Evolutionary conservation across 306 rosid species (phyloP), one percentile per base, ranked within the genome.

Genomic region (Rosa rugosa): DNA sequence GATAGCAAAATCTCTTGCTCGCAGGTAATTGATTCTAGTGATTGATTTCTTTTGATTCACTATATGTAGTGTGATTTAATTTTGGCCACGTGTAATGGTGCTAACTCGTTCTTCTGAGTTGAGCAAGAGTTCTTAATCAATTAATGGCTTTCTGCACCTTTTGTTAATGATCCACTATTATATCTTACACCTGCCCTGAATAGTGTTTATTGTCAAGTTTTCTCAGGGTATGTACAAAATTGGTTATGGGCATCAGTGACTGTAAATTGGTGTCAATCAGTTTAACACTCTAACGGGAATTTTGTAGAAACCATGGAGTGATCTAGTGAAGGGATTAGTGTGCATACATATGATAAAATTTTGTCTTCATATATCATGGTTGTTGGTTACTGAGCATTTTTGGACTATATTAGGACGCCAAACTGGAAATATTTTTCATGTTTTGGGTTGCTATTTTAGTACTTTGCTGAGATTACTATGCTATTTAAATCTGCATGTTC

Each of bases 1-100:
- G 72, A 89, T 94, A 80, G 97, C 95, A 71, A 94, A 91, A 78
- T 88, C 88, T 86, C 80, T 92, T 83, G 93, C 93, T 80, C 40
- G 81, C 95, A 94, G 99, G 99, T 94, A 80, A 22, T 73, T 59
- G 59, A 70, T 82, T 76, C 69, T 49, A 25, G 56, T 77, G 51
- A 2, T 78, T 72, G 81, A 42, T 60, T 76, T 9, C 6, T 69
- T 66, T 51, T 34, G 46, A 69, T 23, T 36, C 7, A 49, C 25
- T 12, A 0, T 47, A 11, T 44, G n/a, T 77, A 46, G 23, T 63
- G 36, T 36, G 46, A 50, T 78, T 63, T 72, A 23, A 68, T 54
- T 69, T 40, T 54, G 66, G 76, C 69, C 50, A 47, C 22, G 9
- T 44, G 41, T 25, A 23, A 60, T 16, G 41, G 27, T 64, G 40